These are phyloP conservation scores for Lupinus albus DNA, from an alignment of 306 rosid genomes.

Conservation along the genomic window DNA sequence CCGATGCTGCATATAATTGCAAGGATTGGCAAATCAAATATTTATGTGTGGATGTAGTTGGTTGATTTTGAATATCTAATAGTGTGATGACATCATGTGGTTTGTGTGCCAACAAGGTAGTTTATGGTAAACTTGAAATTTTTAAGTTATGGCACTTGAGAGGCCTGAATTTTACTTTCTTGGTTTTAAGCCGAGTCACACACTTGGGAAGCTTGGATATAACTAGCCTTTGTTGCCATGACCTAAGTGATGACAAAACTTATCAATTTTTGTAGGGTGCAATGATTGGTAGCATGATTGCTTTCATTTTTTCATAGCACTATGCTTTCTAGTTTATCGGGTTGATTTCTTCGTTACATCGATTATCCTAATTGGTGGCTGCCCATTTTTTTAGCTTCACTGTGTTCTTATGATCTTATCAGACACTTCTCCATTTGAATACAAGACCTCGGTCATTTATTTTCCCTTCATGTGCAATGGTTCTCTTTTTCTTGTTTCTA, in stretches of 20 bases:
- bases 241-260: conserved; percentile 23
- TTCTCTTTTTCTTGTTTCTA: neutral
- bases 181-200: conserved; percentile 8
- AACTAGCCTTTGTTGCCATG: conserved; percentile 13
- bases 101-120: neutral
- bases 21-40: conserved; percentile 12
- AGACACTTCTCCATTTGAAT: neutral
- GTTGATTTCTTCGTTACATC: conserved; percentile 11
- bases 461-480: neutral
- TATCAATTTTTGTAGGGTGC: conserved; percentile 2
- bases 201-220: conserved; percentile 5
- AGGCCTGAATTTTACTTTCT: neutral
- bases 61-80: conserved; percentile 27
- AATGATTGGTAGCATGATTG: neutral
- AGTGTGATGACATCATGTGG: conserved; percentile 3
- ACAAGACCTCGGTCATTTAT: neutral
- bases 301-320: conserved; percentile 2
- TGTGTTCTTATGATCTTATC: neutral
- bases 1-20: neutral
- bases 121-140: conserved; percentile 6
- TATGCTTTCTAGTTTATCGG: neutral
- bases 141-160: no score
- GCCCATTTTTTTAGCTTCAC: conserved; percentile 7
- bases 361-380: conserved; percentile 4
- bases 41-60: conserved; percentile 19